Conservation (phyloP, 2,329 filamentous ascomycete species). For the Daldinia eschscholtzii region DNA sequence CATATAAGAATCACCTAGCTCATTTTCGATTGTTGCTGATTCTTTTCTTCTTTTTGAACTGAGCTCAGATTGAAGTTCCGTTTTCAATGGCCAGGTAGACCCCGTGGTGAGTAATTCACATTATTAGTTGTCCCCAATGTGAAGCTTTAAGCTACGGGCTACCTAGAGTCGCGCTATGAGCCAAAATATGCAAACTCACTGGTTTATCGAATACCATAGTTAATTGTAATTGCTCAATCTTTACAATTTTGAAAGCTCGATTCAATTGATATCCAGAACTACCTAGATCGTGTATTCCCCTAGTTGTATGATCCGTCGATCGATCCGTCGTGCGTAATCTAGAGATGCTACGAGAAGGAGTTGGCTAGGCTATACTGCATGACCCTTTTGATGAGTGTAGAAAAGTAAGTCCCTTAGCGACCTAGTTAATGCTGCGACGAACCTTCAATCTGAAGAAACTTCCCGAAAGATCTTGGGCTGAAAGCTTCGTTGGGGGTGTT, state of each 20-base stretch:
- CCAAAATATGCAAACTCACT: neutral
- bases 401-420: neutral
- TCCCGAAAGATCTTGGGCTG: neutral
- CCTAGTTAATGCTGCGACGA: neutral
- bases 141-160: neutral
- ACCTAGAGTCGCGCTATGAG: neutral
- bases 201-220: neutral
- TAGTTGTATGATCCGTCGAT: neutral
- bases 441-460: slow-evolving; percentile 4
- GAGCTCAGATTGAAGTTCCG: neutral
- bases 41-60: too few relatives aligned
- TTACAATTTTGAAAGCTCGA: neutral
- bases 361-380: neutral
- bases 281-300: slow-evolving; percentile 3
- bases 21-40: neutral
- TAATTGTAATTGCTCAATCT: neutral
- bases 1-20: neutral
- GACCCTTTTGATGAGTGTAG: neutral
- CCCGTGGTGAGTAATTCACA: too few relatives aligned
- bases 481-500: neutral
- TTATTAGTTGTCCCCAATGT: too few relatives aligned
- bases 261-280: neutral
- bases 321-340: neutral
- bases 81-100: too few relatives aligned
- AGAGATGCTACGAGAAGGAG: neutral